Evolutionary conservation across 2,329 filamentous ascomycete species (phyloP), one percentile per base, ranked within the genome.

Genomic region (Boeremia lycopersici): DNA sequence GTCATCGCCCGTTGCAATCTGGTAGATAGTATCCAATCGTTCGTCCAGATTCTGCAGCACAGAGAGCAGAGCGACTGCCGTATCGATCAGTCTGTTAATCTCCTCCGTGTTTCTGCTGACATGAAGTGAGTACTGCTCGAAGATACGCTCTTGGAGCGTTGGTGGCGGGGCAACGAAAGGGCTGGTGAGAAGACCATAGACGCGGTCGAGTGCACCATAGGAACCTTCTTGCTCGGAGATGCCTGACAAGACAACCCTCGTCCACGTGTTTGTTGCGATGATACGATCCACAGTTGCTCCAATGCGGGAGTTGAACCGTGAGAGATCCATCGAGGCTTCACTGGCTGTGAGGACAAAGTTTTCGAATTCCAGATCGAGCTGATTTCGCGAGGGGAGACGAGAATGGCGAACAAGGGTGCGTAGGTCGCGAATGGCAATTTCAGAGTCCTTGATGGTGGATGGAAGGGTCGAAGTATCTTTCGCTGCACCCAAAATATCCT

Each of bases 391-490:
- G 25, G 86, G 84, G 0, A 95, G 78, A 19, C 84, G 81, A 62
- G 88, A 91, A 74, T 87, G 86, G 34, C 84, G 82, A 30, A 96
- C 88, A 39, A 92, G 81, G 25, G 85, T 87, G 29, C 88, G 85
- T 23, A 95, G 76, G 64, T 93, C 90, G 35, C 90, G 84, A 31
- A 95, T 86, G 1, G 88, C 86, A 2, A 85, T 80, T 72, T 93
- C 89, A 2, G 87, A 87, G 9, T 86, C 83, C 76, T 91, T 93
- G 86, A 95, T 92, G 63, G 91, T 88, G 62, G 89, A 79, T 0
- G 90, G 90, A 3, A 95, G 76, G 1, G 85, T 85, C 1, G 87
- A 84, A 1, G 86, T 85, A 19, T 86, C 82, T 1, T 85, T 83
- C 13, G 85, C 86, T 54, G 86, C 84, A 61, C 90, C 84, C 4